Evolutionary conservation across 78 protist genomes (phyloP).

Genomic region (Acrasis kona): DNA sequence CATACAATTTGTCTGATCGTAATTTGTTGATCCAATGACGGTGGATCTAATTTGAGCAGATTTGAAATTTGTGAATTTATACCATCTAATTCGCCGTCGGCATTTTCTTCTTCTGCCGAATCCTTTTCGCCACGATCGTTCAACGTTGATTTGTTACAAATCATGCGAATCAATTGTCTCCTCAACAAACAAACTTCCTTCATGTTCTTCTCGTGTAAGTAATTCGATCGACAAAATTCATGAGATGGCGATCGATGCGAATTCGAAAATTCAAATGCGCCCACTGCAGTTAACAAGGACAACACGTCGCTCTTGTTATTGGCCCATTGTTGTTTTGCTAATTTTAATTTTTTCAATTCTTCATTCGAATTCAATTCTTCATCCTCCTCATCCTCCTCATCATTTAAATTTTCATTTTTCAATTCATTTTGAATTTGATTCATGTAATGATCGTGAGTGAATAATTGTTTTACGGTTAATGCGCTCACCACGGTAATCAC

Average conservation of each 20-base stretch:
- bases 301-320: not conserved
- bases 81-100: too few relatives aligned
- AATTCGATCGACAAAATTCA: conserved; percentile 1
- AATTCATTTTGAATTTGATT: not conserved
- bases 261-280: conserved; percentile 3
- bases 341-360: not conserved
- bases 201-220: conserved; percentile 3
- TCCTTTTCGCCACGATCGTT: not conserved
- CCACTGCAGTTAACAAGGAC: conserved; percentile 16
- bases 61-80: too few relatives aligned
- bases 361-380: not conserved
- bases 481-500: conserved; percentile 68
- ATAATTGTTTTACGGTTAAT: conserved; percentile 53
- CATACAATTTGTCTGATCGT: conserved; percentile 4
- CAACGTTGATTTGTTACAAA: too few relatives aligned
- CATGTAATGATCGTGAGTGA: not conserved
- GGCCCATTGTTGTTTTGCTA: not conserved
- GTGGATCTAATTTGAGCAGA: not conserved
- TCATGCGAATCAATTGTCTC: conserved; percentile 16
- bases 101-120: not conserved
- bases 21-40: not conserved
- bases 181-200: conserved; percentile 24
- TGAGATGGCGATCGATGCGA: not conserved
- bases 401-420: not conserved
- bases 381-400: not conserved